These are phyloP conservation scores for Agaricus blazei DNA, from an alignment of 768 basidiomycete species.

Conservation along the genomic window DNA sequence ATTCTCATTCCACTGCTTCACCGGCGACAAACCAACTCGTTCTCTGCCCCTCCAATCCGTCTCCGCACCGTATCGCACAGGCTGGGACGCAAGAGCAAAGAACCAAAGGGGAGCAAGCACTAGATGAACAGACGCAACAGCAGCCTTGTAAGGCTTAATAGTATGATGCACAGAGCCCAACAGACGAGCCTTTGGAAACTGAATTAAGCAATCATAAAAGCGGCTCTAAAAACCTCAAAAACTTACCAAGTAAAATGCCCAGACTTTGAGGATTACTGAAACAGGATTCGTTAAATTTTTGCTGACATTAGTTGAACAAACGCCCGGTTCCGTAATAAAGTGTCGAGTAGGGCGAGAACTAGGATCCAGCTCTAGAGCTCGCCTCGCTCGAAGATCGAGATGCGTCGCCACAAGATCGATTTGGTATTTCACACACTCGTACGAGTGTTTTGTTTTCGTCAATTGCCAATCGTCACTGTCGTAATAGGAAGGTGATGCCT, in stretches of 20 bases:
- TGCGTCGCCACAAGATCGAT: conserved; percentile 59
- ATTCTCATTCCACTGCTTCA: conserved; percentile 49
- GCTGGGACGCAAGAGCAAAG: conserved; percentile 35
- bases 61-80: conserved; percentile 51
- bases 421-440: conserved; percentile 73
- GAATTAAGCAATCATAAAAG: conserved; percentile 3
- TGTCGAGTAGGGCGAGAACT: conserved; percentile 39
- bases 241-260: conserved; percentile 62
- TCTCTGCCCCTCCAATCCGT: conserved; percentile 53
- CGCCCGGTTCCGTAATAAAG: conserved; percentile 63
- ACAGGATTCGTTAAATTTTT: conserved; percentile 38
- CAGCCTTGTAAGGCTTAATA: conserved; percentile 57
- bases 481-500: conserved; percentile 49
- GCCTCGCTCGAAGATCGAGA: conserved; percentile 43
- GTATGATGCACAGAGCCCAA: conserved; percentile 65
- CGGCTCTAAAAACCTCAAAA: not conserved
- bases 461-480: conserved; percentile 72
- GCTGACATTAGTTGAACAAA: conserved; percentile 62
- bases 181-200: conserved; percentile 51
- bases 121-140: conserved; percentile 63
- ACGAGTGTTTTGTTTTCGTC: conserved; percentile 52
- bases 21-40: conserved; percentile 41
- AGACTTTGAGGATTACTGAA: conserved; percentile 41
- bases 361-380: not conserved
- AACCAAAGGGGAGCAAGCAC: conserved; percentile 51